These are phyloP conservation scores for Saccharum spontaneum DNA, from an alignment of 176 grass and related monocot genomes.

Conservation along the genomic window DNA sequence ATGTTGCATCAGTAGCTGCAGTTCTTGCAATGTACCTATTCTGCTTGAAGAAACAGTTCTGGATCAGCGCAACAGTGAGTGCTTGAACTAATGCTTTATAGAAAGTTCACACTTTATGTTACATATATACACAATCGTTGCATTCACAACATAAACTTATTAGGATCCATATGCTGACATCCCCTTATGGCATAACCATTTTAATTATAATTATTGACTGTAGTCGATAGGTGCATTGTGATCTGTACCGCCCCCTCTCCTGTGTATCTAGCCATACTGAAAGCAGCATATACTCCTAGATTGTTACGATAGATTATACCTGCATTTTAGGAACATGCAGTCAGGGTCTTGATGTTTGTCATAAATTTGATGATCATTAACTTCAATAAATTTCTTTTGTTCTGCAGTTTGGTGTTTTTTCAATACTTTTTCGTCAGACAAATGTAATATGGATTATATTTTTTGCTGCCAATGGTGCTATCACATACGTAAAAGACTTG, in stretches of 20 bases:
- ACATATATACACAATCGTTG: background rate
- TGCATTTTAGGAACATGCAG: background rate
- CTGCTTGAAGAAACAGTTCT: constrained; percentile 79
- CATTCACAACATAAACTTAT: background rate
- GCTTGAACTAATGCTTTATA: constrained; percentile 13
- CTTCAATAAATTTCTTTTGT: constrained; percentile 28
- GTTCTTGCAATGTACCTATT: constrained; percentile 89
- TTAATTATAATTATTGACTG: background rate
- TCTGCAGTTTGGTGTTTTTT: constrained; percentile 78
- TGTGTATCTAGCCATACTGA: background rate
- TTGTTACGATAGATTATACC: background rate
- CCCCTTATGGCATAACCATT: background rate
- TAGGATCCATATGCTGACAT: background rate
- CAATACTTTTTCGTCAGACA: constrained; percentile 84
- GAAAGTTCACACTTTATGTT: background rate
- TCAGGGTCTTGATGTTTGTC: background rate
- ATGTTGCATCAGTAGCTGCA: constrained; percentile 74
- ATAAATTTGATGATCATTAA: background rate
- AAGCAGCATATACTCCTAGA: background rate
- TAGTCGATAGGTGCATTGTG: background rate
- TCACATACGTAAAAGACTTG: constrained; percentile 49
- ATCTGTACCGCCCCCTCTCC: background rate
- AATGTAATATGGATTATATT: constrained; percentile 94
- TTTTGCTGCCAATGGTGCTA: constrained; percentile 73
- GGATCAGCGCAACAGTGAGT: constrained; percentile 76